Conservation (phyloP, 1,139 yeast genomes). For the Pichia cactophila region DNA sequence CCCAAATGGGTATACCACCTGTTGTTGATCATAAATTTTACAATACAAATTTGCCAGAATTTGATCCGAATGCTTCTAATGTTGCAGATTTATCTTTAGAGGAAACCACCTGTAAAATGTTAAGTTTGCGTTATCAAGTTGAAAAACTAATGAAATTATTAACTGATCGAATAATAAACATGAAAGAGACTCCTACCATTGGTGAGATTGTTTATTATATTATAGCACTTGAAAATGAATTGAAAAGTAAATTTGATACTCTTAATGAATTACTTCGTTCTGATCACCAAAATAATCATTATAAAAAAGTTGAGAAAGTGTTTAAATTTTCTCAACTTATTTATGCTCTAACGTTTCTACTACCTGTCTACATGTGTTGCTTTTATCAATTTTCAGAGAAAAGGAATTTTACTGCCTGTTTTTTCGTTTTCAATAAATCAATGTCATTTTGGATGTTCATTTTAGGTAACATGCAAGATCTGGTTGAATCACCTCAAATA, state of each 20-base stretch:
- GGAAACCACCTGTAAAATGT: constrained; percentile 16
- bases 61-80: constrained; percentile 18
- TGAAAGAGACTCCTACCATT: constrained; percentile 18
- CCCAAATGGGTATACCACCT: constrained; percentile 37
- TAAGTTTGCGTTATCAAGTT: constrained; percentile 13
- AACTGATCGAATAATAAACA: constrained; percentile 16
- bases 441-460: constrained; percentile 16
- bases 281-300: constrained; percentile 12
- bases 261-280: constrained; percentile 14
- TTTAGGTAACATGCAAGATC: constrained; percentile 16
- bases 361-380: constrained; percentile 23
- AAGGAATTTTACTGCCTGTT: constrained; percentile 17
- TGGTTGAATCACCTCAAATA: constrained; percentile 17
- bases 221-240: constrained; percentile 11
- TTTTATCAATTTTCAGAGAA: constrained; percentile 18
- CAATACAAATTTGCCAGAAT: constrained; percentile 34
- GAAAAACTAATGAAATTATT: constrained; percentile 15
- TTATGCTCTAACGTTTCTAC: constrained; percentile 19
- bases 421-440: constrained; percentile 15
- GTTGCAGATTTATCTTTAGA: constrained; percentile 20
- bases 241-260: constrained; percentile 14
- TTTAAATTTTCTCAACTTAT: constrained; percentile 16
- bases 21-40: constrained; percentile 29
- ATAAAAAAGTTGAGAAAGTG: constrained; percentile 20
- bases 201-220: constrained; percentile 14